phyloP scores from a whole-genome alignment of 805 yeast species.

The Candida ascalaphidarum region DNA sequence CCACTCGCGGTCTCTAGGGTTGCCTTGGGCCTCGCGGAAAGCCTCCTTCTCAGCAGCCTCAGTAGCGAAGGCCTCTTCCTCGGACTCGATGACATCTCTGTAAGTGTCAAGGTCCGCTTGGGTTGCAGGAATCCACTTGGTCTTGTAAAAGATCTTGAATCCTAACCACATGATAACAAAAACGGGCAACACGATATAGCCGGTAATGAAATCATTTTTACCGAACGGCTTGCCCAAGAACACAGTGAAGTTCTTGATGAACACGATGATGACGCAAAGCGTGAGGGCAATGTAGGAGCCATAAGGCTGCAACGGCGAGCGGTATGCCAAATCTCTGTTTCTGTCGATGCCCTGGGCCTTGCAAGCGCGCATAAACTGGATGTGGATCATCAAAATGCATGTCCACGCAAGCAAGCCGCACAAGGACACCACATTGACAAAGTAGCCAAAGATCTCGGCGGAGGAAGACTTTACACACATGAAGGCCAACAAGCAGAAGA shows the following conservation, averaged over 20 bases:
- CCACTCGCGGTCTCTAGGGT: no score
- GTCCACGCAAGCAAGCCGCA: constrained; percentile 73
- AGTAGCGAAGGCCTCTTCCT: constrained; percentile 32
- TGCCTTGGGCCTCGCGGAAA: constrained; percentile 28
- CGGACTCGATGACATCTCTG: constrained; percentile 48
- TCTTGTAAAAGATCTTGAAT: constrained; percentile 47
- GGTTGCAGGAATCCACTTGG: constrained; percentile 39
- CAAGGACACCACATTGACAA: constrained; percentile 70
- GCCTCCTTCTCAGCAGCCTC: constrained; percentile 26
- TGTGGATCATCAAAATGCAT: constrained; percentile 58
- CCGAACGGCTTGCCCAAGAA: constrained; percentile 44
- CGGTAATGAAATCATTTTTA: constrained; percentile 63
- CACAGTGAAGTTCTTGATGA: constrained; percentile 60
- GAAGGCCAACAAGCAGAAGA: constrained; percentile 58
- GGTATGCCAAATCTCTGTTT: constrained; percentile 42
- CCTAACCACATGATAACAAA: constrained; percentile 48
- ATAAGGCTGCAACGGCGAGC: constrained; percentile 63
- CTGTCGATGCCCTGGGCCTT: constrained; percentile 60
- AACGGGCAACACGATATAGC: constrained; percentile 69
- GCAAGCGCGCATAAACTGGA: constrained; percentile 57
- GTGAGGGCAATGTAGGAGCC: constrained; percentile 53
- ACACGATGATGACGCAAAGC: constrained; percentile 44
- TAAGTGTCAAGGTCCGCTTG: constrained; percentile 57
- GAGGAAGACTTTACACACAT: constrained; percentile 58
- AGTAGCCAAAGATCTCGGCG: constrained; percentile 51